Base-by-base conservation (phyloP, 2,329 filamentous ascomycete species). In the Teratosphaeria nubilosa region DNA sequence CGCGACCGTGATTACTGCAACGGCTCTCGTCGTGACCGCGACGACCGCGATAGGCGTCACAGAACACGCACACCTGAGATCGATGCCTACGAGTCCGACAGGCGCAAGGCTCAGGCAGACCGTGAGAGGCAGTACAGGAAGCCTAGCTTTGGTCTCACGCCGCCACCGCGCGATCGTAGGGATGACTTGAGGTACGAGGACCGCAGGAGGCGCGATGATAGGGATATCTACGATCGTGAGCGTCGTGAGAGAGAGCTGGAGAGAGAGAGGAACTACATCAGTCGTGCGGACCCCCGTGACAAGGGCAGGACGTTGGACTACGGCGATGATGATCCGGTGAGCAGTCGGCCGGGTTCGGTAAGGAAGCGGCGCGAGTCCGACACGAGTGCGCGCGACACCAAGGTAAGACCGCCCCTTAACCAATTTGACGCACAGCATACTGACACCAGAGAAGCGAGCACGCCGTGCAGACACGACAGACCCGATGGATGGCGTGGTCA, bases 61-160 rank as follows among this genome's bases (percentile, higher is more conserved):
- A 77, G 77, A 64, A 80, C 89, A 66, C 83, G 84, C 66, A 95
- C 89, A 70, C 90, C 91, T 67, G 94, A 97, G 73, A 83, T 84
- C 59, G 91, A 99, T 75, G 84, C 90, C 22, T 99, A 99, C 73
- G 94, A 97, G 74, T 94, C 91, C 60, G 94, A 99, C 71, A 86
- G 94, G 64, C 87, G 91, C 68, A 94, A 92, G 73, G 92, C 92
- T 51, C 91, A 94, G 70, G 91, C 91, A 59, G 91, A 96, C 70
- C 87, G 95, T 53, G 95, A 97, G 76, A 87, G 91, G 64, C 91
- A 95, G 67, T 95, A 96, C 75, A 86, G 90, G 72, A 95, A 94
- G 76, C 80, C 84, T 51, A 68, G 65, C 4, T 70, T 69, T 54
- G 71, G 70, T 5, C 63, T 72, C 9, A 70, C 70, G 6, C 70